phyloP scores from a whole-genome alignment of 257 asterid species.

The Penstemon davidsonii region DNA sequence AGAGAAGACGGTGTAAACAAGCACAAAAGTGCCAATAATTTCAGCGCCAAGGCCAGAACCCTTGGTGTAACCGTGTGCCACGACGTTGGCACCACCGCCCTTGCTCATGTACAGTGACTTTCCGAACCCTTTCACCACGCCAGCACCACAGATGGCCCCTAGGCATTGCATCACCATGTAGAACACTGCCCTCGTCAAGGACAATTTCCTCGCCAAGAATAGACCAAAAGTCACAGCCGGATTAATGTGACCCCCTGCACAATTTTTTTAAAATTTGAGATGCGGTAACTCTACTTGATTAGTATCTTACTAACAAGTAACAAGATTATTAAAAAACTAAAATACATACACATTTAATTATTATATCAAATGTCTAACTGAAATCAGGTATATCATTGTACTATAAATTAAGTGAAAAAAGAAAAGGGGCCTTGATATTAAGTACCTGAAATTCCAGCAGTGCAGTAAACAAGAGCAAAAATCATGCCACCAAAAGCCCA shows the following conservation, averaged over 20 bases:
- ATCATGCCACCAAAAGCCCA: conserved; percentile 62
- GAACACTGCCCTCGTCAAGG: conserved; percentile 40
- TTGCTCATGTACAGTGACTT: conserved; percentile 34
- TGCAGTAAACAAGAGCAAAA: conserved; percentile 54
- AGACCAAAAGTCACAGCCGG: conserved; percentile 50
- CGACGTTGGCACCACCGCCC: conserved; percentile 49
- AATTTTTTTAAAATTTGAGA: neutral
- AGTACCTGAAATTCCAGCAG: conserved; percentile 48
- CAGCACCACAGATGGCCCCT: conserved; percentile 48
- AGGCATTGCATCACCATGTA: conserved; percentile 49
- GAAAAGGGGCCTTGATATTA: neutral
- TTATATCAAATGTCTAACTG: too few relatives aligned
- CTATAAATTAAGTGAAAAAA: too few relatives aligned
- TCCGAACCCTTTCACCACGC: conserved; percentile 46
- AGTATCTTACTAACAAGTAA: too few relatives aligned
- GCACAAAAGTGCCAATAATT: conserved; percentile 42
- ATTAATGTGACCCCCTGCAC: conserved; percentile 45
- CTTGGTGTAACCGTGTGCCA: conserved; percentile 43
- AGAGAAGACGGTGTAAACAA: conserved; percentile 49
- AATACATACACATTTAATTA: too few relatives aligned
- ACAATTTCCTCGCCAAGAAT: conserved; percentile 42
- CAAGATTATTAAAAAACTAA: too few relatives aligned
- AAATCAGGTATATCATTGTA: too few relatives aligned
- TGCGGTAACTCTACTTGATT: too few relatives aligned
- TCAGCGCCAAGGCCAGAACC: conserved; percentile 52